Conservation (phyloP, 1,284 basidiomycete species). For the Moesziomyces globuligerus region DNA sequence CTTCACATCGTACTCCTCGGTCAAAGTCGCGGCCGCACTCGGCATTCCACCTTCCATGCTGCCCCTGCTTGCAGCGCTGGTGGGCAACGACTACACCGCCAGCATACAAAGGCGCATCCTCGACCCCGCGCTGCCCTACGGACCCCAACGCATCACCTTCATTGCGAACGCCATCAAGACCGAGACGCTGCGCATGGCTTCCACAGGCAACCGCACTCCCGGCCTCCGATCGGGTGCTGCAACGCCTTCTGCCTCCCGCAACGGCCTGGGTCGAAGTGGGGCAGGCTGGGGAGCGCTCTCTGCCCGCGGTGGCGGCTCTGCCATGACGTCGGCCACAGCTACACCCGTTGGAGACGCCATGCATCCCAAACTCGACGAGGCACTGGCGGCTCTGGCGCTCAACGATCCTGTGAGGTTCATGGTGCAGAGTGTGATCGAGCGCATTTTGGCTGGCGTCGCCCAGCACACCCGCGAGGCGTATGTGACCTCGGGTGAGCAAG, state of each 20-base stretch:
- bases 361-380: slow-evolving; percentile 39
- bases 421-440: slow-evolving; percentile 43
- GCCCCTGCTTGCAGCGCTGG: slow-evolving; percentile 52
- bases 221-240: slow-evolving; percentile 24
- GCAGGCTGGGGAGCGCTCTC: slow-evolving; percentile 19
- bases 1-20: slow-evolving; percentile 49
- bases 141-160: slow-evolving; percentile 35
- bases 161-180: slow-evolving; percentile 46
- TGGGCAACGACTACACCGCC: slow-evolving; percentile 60
- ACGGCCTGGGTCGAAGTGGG: slow-evolving; percentile 20
- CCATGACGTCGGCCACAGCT: slow-evolving; percentile 42
- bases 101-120: slow-evolving; percentile 45
- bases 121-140: slow-evolving; percentile 37
- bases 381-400: slow-evolving; percentile 21
- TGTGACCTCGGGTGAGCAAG: slow-evolving; percentile 46
- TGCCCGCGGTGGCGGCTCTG: slow-evolving; percentile 15
- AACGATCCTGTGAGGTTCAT: slow-evolving; percentile 55
- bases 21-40: slow-evolving; percentile 46
- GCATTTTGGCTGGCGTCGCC: slow-evolving; percentile 32
- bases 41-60: slow-evolving; percentile 49
- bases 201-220: slow-evolving; percentile 12
- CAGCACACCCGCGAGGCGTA: slow-evolving; percentile 21
- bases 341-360: slow-evolving; percentile 38
- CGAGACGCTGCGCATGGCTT: slow-evolving; percentile 40
- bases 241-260: slow-evolving; percentile 26